Evolutionary conservation across 768 basidiomycete species (phyloP).

Genomic region (Boletus insuetus): DNA sequence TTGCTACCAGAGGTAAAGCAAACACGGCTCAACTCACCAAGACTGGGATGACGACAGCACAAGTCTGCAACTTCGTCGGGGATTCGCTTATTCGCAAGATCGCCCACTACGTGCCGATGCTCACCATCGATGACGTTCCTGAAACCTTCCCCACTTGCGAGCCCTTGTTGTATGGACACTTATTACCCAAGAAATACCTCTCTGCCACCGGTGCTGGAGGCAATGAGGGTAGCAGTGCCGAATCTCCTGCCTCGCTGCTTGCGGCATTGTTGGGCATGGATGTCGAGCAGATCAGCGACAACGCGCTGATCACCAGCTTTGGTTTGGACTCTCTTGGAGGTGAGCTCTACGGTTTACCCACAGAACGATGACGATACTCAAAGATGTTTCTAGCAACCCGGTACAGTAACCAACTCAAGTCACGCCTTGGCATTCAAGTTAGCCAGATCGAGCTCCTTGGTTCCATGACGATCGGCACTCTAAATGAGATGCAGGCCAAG

Average conservation of each 20-base stretch:
- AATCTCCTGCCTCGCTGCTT: conserved; percentile 27
- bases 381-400: conserved; percentile 21
- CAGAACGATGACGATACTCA: background rate
- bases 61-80: conserved; percentile 33
- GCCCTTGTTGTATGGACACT: conserved; percentile 27
- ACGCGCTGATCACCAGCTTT: conserved; percentile 30
- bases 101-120: conserved; percentile 31
- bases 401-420: conserved; percentile 30
- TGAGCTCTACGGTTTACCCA: background rate
- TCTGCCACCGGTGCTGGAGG: conserved; percentile 9
- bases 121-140: conserved; percentile 23
- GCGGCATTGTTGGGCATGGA: conserved; percentile 24
- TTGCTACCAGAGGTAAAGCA: conserved; percentile 24
- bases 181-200: conserved; percentile 22
- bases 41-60: conserved; percentile 32
- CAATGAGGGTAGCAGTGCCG: conserved; percentile 11
- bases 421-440: conserved; percentile 25
- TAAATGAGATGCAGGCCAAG: conserved; percentile 28
- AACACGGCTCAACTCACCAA: conserved; percentile 30
- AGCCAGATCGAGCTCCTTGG: conserved; percentile 26
- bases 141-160: conserved; percentile 26
- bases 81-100: conserved; percentile 30
- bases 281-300: conserved; percentile 28
- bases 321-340: conserved; percentile 26
- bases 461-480: conserved; percentile 20